Percentiles rank a stretch among this genome's conserved stretches.
Conservation (phyloP, 2,329 filamentous ascomycete genomes). For the Grosmannia clavigera region DNA sequence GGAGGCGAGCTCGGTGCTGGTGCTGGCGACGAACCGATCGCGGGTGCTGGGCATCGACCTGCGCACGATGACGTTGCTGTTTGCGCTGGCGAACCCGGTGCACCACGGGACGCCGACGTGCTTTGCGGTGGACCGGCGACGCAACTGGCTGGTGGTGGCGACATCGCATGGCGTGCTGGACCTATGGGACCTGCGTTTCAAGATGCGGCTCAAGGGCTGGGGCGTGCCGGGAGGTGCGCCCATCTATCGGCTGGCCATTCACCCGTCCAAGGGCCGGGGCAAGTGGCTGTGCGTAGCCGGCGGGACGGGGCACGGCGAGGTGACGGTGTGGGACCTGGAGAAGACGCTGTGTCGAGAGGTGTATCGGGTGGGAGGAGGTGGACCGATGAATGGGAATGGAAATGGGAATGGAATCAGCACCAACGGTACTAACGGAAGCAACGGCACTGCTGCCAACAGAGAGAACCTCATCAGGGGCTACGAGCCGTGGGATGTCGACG, state of each 20-base stretch:
- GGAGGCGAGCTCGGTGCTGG: constrained; percentile 67
- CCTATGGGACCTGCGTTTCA: constrained; percentile 95
- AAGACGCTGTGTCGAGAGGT: constrained; percentile 81
- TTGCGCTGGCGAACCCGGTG: constrained; percentile 71
- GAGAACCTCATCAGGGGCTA: constrained; percentile 55
- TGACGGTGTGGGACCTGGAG: constrained; percentile 93
- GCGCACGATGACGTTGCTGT: constrained; percentile 72
- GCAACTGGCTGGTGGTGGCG: constrained; percentile 82
- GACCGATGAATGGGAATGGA: background rate
- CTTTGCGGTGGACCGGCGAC: constrained; percentile 75
- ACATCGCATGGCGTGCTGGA: constrained; percentile 89
- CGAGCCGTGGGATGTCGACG: constrained; percentile 79
- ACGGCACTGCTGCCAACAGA: constrained; percentile 14
- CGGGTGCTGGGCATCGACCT: constrained; percentile 77
- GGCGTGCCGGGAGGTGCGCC: constrained; percentile 69
- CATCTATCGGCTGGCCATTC: constrained; percentile 67
- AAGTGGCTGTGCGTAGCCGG: constrained; percentile 83
- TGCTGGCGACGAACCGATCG: constrained; percentile 78
- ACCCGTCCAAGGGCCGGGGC: constrained; percentile 65
- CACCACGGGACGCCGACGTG: constrained; percentile 87
- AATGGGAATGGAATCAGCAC: too few species aligned
- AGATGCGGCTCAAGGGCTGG: constrained; percentile 76
- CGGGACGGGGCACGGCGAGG: constrained; percentile 74
- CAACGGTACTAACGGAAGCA: background rate
- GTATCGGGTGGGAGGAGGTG: constrained; percentile 53